These are phyloP conservation scores for Scytalidium lignicola DNA, from an alignment of 2,329 filamentous ascomycete species.

Conservation along the genomic window DNA sequence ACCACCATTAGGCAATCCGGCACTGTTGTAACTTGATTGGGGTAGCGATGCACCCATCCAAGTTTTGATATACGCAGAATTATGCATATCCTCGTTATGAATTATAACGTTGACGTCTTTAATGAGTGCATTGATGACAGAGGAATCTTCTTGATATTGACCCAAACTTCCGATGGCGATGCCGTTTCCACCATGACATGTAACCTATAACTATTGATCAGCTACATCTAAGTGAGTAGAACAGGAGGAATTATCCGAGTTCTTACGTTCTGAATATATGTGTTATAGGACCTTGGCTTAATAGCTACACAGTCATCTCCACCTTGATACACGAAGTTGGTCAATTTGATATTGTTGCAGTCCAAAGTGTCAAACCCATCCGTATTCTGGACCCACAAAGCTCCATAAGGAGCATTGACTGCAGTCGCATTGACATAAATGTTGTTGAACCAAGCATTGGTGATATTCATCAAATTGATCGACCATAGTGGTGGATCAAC, in stretches of 20 bases:
- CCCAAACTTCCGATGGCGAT: conserved; percentile 48
- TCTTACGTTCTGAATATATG: conserved; percentile 37
- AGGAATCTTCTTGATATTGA: conserved; percentile 47
- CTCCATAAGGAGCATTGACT: conserved; percentile 38
- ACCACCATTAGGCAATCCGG: conserved; percentile 39
- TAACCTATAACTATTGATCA: conserved; percentile 13
- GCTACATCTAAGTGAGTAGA: neutral
- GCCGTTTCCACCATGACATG: conserved; percentile 46
- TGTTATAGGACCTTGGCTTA: conserved; percentile 46
- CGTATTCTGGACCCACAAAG: conserved; percentile 50
- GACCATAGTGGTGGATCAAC: conserved; percentile 44
- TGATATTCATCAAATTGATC: conserved; percentile 51
- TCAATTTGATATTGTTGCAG: conserved; percentile 38
- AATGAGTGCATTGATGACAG: conserved; percentile 41
- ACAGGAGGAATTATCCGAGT: neutral
- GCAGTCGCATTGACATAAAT: conserved; percentile 44
- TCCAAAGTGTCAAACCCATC: conserved; percentile 53
- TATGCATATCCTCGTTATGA: conserved; percentile 39
- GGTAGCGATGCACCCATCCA: conserved; percentile 43
- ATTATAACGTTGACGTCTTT: conserved; percentile 38
- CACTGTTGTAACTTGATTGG: conserved; percentile 41
- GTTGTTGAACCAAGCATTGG: conserved; percentile 42
- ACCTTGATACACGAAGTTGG: conserved; percentile 46
- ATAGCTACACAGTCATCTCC: conserved; percentile 51
- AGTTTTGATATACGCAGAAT: conserved; percentile 47